Percentiles rank a stretch among this genome's conserved stretches.
phyloP scores from a whole-genome alignment of 768 basidiomycete genomes.

The Lactarius sanguifluus region DNA sequence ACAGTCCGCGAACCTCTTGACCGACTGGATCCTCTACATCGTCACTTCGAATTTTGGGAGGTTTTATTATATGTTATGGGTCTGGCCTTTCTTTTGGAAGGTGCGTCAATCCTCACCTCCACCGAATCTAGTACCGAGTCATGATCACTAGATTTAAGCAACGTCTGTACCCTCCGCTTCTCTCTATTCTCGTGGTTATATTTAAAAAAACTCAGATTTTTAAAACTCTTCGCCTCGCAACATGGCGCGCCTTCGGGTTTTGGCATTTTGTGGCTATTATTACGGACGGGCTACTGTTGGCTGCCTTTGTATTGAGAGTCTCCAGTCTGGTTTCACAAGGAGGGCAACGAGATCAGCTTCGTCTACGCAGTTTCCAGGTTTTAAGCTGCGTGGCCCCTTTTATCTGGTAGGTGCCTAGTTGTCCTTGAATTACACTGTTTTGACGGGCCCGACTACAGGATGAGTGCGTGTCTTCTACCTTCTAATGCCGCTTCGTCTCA shows the following conservation, averaged over 20 bases:
- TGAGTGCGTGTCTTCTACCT: slow-evolving; percentile 56
- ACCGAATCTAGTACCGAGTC: not conserved
- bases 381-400: slow-evolving; percentile 86
- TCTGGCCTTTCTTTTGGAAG: slow-evolving; percentile 76
- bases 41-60: slow-evolving; percentile 78
- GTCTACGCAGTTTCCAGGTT: slow-evolving; percentile 79
- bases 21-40: slow-evolving; percentile 54
- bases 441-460: slow-evolving; percentile 47
- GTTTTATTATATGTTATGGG: slow-evolving; percentile 74
- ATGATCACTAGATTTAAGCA: slow-evolving; percentile 48
- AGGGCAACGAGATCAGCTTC: slow-evolving; percentile 42
- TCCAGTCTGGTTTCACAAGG: slow-evolving; percentile 46
- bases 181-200: not conserved
- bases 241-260: slow-evolving; percentile 79
- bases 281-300: slow-evolving; percentile 69
- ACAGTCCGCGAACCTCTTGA: slow-evolving; percentile 78
- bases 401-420: slow-evolving; percentile 61
- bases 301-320: slow-evolving; percentile 75
- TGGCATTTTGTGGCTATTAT: slow-evolving; percentile 71
- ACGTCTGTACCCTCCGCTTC: slow-evolving; percentile 40
- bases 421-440: not conserved
- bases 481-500: not conserved
- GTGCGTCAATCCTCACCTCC: slow-evolving; percentile 41
- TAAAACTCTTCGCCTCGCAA: slow-evolving; percentile 69
- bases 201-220: slow-evolving; percentile 49